Evolutionary conservation across 108 stramenopile genomes (phyloP), one percentile per base, ranked within the genome.

Genomic region (Skeletonema grethae): DNA sequence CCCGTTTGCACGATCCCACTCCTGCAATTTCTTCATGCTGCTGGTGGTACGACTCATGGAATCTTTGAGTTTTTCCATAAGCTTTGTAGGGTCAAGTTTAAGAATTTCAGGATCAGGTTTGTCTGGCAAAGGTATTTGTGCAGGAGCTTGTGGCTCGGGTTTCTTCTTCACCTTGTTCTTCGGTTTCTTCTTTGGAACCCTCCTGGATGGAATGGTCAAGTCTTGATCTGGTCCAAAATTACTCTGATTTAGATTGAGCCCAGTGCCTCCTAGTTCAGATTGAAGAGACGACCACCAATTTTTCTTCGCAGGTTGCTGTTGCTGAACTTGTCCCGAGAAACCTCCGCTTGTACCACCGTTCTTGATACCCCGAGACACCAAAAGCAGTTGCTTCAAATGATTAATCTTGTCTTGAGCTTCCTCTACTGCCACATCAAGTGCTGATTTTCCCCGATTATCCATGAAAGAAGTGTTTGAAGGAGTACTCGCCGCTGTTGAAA

Each of bases 1-100:
- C 7, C 82, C 82, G 29, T 82, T 73, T 20, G 63, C 65, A 48
- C 69, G 60, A 63, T 82, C 82, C 76, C 77, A 82, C 41, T 55
- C 57, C 57, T 76, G 75, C 25, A 60, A 34, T 8, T 31, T 15
- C 25, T 31, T 60, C 59, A 36, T 31, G 35, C 35, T 60, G 7
- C 36, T 60, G 35, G n/a, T 60, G 18, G 59, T 60, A 31, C 16
- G 30, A 31, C n/a, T 20, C 59, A 60, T 60, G 35, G 59, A 60
- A 6, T 30, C 35, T n/a, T 60, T 15, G 36, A 60, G 59, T 34
- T 60, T 60, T 11, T n/a, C 29, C 59, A 60, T 60, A 30, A 60
- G 15, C 10, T 31, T 16, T 4, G n/a, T n/a, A 12, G 59, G 59
- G 59, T 60, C 59, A n/a, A 60, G 59, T n/a, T 60, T 31, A 5